Percentiles rank a stretch among this genome's conserved stretches.
These are phyloP conservation scores for Podaxis sp. DNA, from an alignment of 768 basidiomycete species.

Conservation along the genomic window DNA sequence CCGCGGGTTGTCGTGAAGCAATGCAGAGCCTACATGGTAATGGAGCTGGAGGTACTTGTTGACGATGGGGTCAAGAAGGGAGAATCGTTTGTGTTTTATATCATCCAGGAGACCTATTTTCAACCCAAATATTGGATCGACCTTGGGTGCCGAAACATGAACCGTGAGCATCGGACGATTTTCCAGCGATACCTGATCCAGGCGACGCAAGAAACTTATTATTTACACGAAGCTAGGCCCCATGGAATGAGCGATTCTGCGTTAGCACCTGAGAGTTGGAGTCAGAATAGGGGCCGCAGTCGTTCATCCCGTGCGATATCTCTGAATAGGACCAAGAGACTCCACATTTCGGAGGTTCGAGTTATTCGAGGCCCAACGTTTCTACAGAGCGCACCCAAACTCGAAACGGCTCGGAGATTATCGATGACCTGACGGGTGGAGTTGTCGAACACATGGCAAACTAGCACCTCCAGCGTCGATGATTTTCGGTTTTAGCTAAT, in stretches of 20 bases:
- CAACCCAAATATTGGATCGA: neutral
- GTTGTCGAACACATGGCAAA: neutral
- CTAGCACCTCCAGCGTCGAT: neutral
- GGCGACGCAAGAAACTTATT: neutral
- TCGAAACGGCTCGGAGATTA: neutral
- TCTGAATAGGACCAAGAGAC: too few species aligned
- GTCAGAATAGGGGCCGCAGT: neutral
- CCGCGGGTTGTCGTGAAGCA: neutral
- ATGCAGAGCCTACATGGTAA: neutral
- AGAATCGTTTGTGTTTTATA: neutral
- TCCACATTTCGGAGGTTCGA: too few species aligned
- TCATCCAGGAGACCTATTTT: neutral
- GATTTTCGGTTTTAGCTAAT: neutral
- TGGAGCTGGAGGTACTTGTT: neutral
- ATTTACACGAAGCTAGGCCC: neutral
- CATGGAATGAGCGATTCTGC: neutral
- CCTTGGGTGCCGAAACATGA: neutral
- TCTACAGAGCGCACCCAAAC: neutral
- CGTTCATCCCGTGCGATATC: too few species aligned
- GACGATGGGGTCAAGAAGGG: neutral
- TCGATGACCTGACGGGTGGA: neutral
- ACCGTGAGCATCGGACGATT: neutral
- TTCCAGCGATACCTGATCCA: neutral
- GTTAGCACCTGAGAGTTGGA: neutral
- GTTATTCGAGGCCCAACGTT: neutral